phyloP scores from a whole-genome alignment of 306 rosid genomes.

The Prunus campanulata region DNA sequence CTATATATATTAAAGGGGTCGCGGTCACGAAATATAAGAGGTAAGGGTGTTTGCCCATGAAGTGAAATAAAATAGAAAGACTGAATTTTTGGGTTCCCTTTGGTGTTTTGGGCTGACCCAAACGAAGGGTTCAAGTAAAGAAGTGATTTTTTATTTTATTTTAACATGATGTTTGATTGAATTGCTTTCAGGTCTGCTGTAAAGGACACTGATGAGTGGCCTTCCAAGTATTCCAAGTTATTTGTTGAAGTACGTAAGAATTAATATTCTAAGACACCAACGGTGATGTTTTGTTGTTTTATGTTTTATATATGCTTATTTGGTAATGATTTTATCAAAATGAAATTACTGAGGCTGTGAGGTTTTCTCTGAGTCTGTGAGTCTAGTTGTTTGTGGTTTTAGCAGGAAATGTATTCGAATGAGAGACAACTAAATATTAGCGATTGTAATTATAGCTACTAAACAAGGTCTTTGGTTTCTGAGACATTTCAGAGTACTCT shows the following conservation, averaged over 20 bases:
- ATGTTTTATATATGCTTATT: not conserved
- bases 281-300: conserved; percentile 2
- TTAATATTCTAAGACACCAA: not conserved
- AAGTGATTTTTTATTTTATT: not conserved
- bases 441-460: not conserved
- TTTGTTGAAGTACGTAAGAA: conserved; percentile 60
- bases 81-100: not conserved
- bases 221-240: conserved; percentile 83
- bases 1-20: conserved; percentile 82
- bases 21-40: conserved; percentile 86
- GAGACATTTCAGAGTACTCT: no score
- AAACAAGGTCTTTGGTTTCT: not conserved
- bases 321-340: not conserved
- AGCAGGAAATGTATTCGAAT: not conserved
- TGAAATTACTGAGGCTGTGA: not conserved
- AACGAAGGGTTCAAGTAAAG: not conserved
- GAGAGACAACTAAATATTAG: no score
- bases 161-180: not conserved
- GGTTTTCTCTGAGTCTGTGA: not conserved
- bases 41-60: conserved; percentile 31
- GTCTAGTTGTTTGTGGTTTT: not conserved
- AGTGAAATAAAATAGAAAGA: not conserved
- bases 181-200: conserved; percentile 73
- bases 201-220: conserved; percentile 85
- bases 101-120: not conserved